Percentiles rank a stretch among this genome's conserved stretches.
These are phyloP conservation scores for Ramichloridium luteum DNA, from an alignment of 2,329 filamentous ascomycete genomes.

Conservation along the genomic window DNA sequence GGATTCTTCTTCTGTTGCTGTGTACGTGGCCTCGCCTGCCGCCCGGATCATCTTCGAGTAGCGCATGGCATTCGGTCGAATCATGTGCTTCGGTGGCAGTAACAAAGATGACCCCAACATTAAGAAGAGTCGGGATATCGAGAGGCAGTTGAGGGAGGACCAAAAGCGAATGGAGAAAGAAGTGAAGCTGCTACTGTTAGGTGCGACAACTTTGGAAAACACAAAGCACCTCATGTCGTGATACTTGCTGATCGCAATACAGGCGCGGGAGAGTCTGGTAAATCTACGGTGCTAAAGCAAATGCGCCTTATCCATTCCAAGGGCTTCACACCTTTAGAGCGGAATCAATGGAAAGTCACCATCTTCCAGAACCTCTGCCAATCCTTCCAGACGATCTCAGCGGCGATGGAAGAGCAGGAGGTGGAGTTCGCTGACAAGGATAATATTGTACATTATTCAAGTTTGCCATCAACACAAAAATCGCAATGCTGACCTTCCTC, in stretches of 20 bases:
- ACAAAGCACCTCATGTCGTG: too few relatives aligned
- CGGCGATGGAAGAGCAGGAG: slow-evolving; percentile 77
- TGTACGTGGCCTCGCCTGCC: too few relatives aligned
- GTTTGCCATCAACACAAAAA: too few relatives aligned
- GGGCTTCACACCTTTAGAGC: slow-evolving; percentile 80
- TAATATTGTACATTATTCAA: slow-evolving; percentile 55
- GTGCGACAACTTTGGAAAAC: slow-evolving; percentile 48
- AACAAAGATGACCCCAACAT: slow-evolving; percentile 37
- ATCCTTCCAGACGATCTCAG: slow-evolving; percentile 78
- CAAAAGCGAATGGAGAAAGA: slow-evolving; percentile 77
- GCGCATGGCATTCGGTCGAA: too few relatives aligned
- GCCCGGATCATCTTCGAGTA: too few relatives aligned
- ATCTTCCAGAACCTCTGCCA: slow-evolving; percentile 93
- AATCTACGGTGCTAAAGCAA: slow-evolving; percentile 95
- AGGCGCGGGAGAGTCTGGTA: slow-evolving; percentile 93
- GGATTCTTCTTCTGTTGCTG: too few relatives aligned
- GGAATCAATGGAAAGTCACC: slow-evolving; percentile 86
- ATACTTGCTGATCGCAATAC: slow-evolving; percentile 22
- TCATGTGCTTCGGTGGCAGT: slow-evolving; percentile 39
- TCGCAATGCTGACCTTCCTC: slow-evolving; percentile 24
- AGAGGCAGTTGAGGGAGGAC: slow-evolving; percentile 72
- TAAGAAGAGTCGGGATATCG: slow-evolving; percentile 57
- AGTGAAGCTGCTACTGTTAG: slow-evolving; percentile 85
- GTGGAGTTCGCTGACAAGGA: slow-evolving; percentile 67
- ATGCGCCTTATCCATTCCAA: slow-evolving; percentile 96